Percentiles rank a stretch among this genome's conserved stretches.
Evolutionary conservation across 1,284 basidiomycete species (phyloP).

Genomic region (Ganoderma lucidum): DNA sequence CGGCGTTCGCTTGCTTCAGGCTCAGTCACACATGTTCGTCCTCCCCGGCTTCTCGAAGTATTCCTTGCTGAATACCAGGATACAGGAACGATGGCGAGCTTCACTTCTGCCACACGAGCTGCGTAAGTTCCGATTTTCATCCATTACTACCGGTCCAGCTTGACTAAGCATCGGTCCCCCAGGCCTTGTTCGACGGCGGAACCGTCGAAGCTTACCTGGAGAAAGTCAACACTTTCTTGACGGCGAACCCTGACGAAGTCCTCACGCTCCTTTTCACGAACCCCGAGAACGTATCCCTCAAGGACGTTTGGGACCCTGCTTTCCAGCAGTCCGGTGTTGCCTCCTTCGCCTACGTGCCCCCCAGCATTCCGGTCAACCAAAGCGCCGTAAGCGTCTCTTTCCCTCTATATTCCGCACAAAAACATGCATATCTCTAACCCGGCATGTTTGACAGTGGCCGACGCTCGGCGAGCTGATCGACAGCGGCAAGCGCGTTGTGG

Average conservation of each 20-base stretch:
- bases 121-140: conserved; percentile 38
- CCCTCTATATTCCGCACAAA: not conserved
- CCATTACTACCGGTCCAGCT: not conserved
- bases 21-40: conserved; percentile 64
- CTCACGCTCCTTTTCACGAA: conserved; percentile 79
- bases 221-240: conserved; percentile 56
- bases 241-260: conserved; percentile 78
- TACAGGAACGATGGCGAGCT: conserved; percentile 47
- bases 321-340: conserved; percentile 69
- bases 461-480: conserved; percentile 78
- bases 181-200: conserved; percentile 70
- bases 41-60: not conserved
- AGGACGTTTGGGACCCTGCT: conserved; percentile 59
- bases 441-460: conserved; percentile 62
- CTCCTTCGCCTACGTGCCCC: conserved; percentile 65
- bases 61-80: not conserved
- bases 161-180: conserved; percentile 22
- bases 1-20: conserved; percentile 78
- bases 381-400: conserved; percentile 38
- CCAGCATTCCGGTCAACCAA: conserved; percentile 57
- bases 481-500: conserved; percentile 68
- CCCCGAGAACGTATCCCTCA: conserved; percentile 62
- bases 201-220: conserved; percentile 50
- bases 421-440: not conserved
- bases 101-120: conserved; percentile 73